Conservation (phyloP, 23 red algal species). For the Gracilaria gracilis region DNA sequence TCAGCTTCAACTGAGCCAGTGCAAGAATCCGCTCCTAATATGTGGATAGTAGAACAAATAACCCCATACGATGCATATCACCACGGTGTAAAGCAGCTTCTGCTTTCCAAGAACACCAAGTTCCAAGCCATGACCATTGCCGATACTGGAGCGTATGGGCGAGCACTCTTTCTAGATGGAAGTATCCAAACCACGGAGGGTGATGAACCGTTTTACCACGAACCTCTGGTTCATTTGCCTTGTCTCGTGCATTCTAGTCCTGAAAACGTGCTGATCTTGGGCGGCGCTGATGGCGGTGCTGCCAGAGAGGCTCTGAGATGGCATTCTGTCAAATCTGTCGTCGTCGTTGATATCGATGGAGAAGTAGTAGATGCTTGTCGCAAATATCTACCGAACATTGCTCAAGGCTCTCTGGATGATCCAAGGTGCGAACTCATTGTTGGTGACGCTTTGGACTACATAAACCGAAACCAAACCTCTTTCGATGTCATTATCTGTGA, state of each 20-base stretch:
- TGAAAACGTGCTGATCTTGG: constrained; percentile 81
- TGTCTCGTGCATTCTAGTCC: constrained; percentile 70
- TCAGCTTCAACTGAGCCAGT: neutral
- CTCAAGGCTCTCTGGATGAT: constrained; percentile 78
- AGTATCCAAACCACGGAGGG: constrained; percentile 80
- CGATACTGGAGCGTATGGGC: constrained; percentile 89
- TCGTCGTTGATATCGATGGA: constrained; percentile 93
- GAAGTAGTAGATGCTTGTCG: constrained; percentile 85
- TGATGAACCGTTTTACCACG: constrained; percentile 96
- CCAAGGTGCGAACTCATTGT: constrained; percentile 59
- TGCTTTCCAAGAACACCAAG: constrained; percentile 47
- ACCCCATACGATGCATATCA: constrained; percentile 75
- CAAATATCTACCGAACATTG: constrained; percentile 79
- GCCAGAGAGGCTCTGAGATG: constrained; percentile 92
- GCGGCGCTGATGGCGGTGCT: constrained; percentile 91
- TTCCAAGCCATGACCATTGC: constrained; percentile 90
- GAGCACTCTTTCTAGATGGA: constrained; percentile 92
- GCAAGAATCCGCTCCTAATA: constrained; percentile 25
- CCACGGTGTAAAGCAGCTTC: constrained; percentile 73
- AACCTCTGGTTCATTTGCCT: constrained; percentile 94
- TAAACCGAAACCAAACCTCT: constrained; percentile 33
- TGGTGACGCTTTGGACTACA: constrained; percentile 76
- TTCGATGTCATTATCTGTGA: constrained; percentile 97
- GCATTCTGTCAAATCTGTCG: constrained; percentile 71
- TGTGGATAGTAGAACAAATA: constrained; percentile 85